These are phyloP conservation scores for Trichomonas tenax DNA, from an alignment of 208 protist species.

Conservation along the genomic window DNA sequence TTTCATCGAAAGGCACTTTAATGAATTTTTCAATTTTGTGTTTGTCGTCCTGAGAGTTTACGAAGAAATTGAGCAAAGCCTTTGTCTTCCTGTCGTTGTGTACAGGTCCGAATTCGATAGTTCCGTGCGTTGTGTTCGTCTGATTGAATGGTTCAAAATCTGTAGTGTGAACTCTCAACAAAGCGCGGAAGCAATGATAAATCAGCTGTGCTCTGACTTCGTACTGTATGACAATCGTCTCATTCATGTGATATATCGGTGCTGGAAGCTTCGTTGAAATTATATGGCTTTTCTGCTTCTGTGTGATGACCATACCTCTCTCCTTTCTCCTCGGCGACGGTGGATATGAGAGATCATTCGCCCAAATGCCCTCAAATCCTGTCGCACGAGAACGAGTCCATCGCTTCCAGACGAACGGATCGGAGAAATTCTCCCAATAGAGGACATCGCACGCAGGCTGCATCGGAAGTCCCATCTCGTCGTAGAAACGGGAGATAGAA, in stretches of 20 bases:
- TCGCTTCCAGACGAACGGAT: background rate
- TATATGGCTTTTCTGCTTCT: background rate
- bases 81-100: conserved; percentile 30
- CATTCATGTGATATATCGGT: background rate
- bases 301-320: background rate
- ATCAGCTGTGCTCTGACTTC: background rate
- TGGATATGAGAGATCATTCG: background rate
- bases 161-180: background rate
- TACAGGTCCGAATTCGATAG: conserved; percentile 46
- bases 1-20: conserved; percentile 22
- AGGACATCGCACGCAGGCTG: background rate
- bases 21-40: background rate
- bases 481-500: background rate
- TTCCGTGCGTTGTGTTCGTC: conserved; percentile 29
- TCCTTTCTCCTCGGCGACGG: background rate
- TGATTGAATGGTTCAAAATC: background rate
- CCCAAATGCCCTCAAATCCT: background rate
- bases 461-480: background rate
- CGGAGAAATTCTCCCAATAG: background rate
- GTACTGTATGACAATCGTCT: background rate
- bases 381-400: background rate
- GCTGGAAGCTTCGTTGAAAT: background rate
- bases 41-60: background rate
- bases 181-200: too few species aligned
- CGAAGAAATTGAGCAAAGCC: conserved; percentile 35